Conservation (phyloP, 306 rosid species). For the Argentina anserina region DNA sequence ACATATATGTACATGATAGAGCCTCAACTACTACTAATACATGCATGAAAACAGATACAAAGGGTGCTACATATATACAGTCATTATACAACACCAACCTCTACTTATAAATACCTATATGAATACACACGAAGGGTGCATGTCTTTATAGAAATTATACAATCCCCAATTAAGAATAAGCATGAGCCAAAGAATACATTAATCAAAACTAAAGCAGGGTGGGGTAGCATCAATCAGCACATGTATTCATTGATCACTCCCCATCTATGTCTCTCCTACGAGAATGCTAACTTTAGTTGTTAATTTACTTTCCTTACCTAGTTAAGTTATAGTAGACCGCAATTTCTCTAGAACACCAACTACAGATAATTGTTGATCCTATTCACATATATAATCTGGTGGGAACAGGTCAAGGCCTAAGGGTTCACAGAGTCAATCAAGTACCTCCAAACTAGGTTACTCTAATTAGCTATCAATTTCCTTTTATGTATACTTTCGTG, state of each 20-base stretch:
- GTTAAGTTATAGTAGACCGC: neutral
- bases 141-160: neutral
- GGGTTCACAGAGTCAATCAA: conserved; percentile 4
- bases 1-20: neutral
- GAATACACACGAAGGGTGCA: neutral
- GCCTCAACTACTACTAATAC: neutral
- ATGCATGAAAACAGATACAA: neutral
- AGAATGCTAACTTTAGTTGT: neutral
- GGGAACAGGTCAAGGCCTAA: conserved; percentile 3
- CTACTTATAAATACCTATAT: neutral
- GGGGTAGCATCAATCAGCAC: conserved; percentile 5
- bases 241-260: conserved; percentile 9
- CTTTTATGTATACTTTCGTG: too few species aligned
- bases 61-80: neutral
- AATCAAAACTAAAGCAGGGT: conserved; percentile 21
- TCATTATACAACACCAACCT: neutral
- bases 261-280: conserved; percentile 20
- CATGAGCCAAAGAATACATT: conserved; percentile 7
- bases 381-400: neutral
- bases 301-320: neutral
- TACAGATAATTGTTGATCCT: neutral
- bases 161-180: neutral
- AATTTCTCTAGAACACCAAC: neutral
- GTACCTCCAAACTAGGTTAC: neutral
- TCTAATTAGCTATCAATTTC: neutral